Evolutionary conservation across 192 early-diverging fungal species (phyloP).

Genomic region (Backusella liffmaniae): DNA sequence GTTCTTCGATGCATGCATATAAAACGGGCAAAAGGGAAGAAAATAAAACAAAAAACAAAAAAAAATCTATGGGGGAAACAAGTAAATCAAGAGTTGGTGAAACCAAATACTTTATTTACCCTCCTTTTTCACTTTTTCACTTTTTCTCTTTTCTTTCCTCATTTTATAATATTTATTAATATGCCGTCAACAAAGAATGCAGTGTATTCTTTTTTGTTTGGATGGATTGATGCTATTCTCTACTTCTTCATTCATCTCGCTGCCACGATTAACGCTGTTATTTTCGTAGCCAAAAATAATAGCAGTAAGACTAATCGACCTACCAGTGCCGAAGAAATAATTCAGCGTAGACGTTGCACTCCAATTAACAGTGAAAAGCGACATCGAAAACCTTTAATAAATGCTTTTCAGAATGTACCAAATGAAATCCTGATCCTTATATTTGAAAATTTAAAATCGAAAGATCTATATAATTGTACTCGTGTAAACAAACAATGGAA

Average conservation of each 20-base stretch:
- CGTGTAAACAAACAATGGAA: conserved; percentile 17
- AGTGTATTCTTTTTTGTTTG: neutral
- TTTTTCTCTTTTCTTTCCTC: neutral
- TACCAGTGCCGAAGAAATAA: neutral
- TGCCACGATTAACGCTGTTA: conserved; percentile 10
- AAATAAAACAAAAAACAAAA: neutral
- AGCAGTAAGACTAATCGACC: neutral
- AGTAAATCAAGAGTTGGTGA: conserved; percentile 1
- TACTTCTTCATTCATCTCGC: neutral
- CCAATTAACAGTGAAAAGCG: neutral
- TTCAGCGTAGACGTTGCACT: neutral
- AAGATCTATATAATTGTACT: conserved; percentile 15
- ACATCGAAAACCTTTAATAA: neutral
- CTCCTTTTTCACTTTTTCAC: neutral
- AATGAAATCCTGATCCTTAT: conserved; percentile 16
- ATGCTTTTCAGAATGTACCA: conserved; percentile 7
- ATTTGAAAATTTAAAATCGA: conserved; percentile 7
- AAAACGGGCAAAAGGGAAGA: neutral
- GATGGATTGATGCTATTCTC: conserved; percentile 9
- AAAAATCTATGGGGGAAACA: neutral
- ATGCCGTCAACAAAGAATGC: neutral
- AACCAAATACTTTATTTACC: conserved; percentile 5
- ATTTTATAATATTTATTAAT: neutral
- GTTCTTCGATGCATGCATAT: neutral
- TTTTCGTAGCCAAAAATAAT: neutral